Conservation (phyloP, 768 basidiomycete genomes). For the Suillus subluteus region DNA sequence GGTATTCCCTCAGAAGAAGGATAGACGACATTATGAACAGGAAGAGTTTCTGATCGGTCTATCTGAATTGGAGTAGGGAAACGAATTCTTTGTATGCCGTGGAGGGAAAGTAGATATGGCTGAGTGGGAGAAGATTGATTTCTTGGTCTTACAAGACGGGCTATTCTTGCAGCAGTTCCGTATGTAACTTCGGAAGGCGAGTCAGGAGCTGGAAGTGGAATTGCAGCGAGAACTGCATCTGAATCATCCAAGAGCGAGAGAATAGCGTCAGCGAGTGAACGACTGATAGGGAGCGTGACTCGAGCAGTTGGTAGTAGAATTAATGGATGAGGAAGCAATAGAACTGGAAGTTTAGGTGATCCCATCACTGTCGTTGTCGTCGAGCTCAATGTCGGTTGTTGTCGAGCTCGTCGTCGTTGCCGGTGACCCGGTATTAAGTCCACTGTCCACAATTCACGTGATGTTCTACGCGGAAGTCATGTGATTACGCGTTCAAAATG, state of each 20-base stretch:
- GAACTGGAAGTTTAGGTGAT: conserved; percentile 58
- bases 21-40: conserved; percentile 51
- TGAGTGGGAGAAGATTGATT: conserved; percentile 44
- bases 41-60: conserved; percentile 35
- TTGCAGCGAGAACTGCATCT: conserved; percentile 67
- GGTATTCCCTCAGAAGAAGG: conserved; percentile 47
- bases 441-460: conserved; percentile 22
- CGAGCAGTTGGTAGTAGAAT: conserved; percentile 77
- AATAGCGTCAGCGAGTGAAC: conserved; percentile 63
- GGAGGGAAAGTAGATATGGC: conserved; percentile 70
- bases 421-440: neutral
- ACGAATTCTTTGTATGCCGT: conserved; percentile 69
- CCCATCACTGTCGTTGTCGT: conserved; percentile 1
- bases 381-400: neutral
- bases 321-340: conserved; percentile 71
- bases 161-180: conserved; percentile 73
- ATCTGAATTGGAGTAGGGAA: conserved; percentile 46
- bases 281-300: conserved; percentile 68
- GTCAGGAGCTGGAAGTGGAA: conserved; percentile 45
- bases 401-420: neutral
- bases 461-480: neutral
- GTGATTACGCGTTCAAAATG: conserved; percentile 6
- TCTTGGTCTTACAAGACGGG: conserved; percentile 69
- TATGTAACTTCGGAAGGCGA: conserved; percentile 45
- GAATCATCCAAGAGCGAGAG: conserved; percentile 70